Percentiles rank a stretch among this genome's conserved stretches.
Evolutionary conservation across 768 basidiomycete species (phyloP).

Genomic region (Chalciporus piperatus): DNA sequence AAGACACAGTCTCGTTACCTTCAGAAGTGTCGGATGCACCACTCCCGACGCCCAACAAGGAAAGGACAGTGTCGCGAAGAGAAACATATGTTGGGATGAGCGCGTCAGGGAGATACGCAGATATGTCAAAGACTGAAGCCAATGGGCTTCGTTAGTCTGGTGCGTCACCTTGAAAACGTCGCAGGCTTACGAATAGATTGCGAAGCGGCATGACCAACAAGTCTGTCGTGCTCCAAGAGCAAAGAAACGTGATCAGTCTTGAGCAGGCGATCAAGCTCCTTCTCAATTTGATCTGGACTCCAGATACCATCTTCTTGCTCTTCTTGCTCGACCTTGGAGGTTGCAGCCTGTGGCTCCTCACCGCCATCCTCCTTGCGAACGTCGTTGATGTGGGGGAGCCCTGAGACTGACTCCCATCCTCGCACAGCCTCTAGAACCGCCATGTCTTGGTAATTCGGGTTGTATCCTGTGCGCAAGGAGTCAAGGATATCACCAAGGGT

Average conservation of each 20-base stretch:
- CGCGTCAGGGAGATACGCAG: slow-evolving; percentile 83
- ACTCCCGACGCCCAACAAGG: slow-evolving; percentile 65
- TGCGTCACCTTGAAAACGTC: neutral
- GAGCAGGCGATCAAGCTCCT: slow-evolving; percentile 54
- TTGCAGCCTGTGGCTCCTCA: slow-evolving; percentile 28
- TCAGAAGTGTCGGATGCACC: slow-evolving; percentile 36
- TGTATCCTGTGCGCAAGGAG: slow-evolving; percentile 80
- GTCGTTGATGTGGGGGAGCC: slow-evolving; percentile 70
- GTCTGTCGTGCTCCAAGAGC: slow-evolving; percentile 74
- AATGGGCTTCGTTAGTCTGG: neutral
- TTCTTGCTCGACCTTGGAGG: slow-evolving; percentile 36
- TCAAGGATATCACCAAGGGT: slow-evolving; percentile 81
- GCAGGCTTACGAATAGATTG: slow-evolving; percentile 53
- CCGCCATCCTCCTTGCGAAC: slow-evolving; percentile 48
- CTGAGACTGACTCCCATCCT: slow-evolving; percentile 81
- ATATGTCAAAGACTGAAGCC: slow-evolving; percentile 67
- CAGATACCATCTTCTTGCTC: slow-evolving; percentile 57
- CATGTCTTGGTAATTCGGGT: slow-evolving; percentile 99
- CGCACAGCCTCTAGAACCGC: slow-evolving; percentile 95
- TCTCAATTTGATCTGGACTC: slow-evolving; percentile 57
- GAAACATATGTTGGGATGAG: slow-evolving; percentile 71
- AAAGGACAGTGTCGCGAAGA: slow-evolving; percentile 56
- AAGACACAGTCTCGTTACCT: slow-evolving; percentile 31
- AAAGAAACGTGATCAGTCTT: slow-evolving; percentile 70
- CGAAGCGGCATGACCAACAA: slow-evolving; percentile 48